Percentiles rank a stretch among this genome's conserved stretches.
phyloP scores from a whole-genome alignment of 495 filamentous ascomycete genomes.

The Pyrenula massariospora region DNA sequence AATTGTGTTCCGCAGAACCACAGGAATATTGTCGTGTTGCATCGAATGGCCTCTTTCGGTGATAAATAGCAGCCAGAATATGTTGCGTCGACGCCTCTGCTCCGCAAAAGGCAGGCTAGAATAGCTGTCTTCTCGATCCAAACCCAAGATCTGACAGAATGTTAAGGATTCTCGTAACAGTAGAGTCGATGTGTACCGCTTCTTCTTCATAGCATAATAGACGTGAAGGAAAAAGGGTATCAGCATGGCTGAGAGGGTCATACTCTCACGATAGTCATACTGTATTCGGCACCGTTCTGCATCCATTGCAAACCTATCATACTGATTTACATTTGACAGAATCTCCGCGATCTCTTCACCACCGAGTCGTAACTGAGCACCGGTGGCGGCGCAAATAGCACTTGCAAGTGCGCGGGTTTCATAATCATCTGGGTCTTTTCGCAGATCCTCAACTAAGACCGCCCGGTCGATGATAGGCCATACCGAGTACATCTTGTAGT shows the following conservation, averaged over 20 bases:
- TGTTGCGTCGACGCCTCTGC: slow-evolving; percentile 25
- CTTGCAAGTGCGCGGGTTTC: slow-evolving; percentile 29
- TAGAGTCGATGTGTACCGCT: slow-evolving; percentile 23
- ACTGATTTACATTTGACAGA: slow-evolving; percentile 10
- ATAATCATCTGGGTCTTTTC: slow-evolving; percentile 15
- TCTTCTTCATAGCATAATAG: slow-evolving; percentile 26
- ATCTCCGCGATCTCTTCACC: slow-evolving; percentile 1
- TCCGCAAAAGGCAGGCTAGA: slow-evolving; percentile 11
- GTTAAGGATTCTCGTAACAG: slow-evolving; percentile 33
- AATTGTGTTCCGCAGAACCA: slow-evolving; percentile 21
- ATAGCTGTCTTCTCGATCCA: slow-evolving; percentile 27
- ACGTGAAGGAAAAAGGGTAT: slow-evolving; percentile 34
- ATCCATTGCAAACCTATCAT: slow-evolving; percentile 13
- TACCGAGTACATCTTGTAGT: slow-evolving; percentile 31
- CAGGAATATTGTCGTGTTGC: slow-evolving; percentile 28
- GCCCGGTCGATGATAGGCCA: slow-evolving; percentile 31
- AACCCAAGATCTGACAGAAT: slow-evolving; percentile 29
- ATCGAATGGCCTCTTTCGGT: slow-evolving; percentile 33
- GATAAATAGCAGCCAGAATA: slow-evolving; percentile 32
- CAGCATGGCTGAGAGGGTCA: slow-evolving; percentile 16
- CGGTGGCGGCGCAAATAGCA: slow-evolving; percentile 29
- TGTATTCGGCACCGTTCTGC: slow-evolving; percentile 8
- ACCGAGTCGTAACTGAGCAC: slow-evolving; percentile 29
- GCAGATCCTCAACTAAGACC: slow-evolving; percentile 17
- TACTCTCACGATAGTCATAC: slow-evolving; percentile 6